Conservation (phyloP, 2,329 filamentous ascomycete genomes). For the Alternaria metachromatica region DNA sequence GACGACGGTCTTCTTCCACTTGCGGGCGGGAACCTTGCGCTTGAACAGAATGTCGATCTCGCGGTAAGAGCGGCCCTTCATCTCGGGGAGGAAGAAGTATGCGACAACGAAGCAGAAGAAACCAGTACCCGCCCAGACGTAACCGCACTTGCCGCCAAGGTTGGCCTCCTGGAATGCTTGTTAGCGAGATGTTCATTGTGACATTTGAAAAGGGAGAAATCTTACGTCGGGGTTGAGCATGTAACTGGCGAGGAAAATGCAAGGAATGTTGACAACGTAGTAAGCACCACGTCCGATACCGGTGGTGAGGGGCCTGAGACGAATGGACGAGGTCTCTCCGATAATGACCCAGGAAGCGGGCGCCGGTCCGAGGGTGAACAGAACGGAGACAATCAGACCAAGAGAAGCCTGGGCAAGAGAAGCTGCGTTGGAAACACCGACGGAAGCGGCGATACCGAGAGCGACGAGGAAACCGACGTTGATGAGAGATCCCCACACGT, state of each 20-base stretch:
- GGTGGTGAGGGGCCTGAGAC: conserved; percentile 69
- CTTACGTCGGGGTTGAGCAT: conserved; percentile 63
- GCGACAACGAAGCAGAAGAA: conserved; percentile 61
- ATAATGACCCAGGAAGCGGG: conserved; percentile 72
- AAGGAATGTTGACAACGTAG: conserved; percentile 70
- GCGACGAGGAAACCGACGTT: conserved; percentile 62
- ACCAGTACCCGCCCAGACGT: conserved; percentile 53
- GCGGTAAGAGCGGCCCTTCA: conserved; percentile 57
- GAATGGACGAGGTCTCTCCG: conserved; percentile 69
- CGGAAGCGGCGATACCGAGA: conserved; percentile 66
- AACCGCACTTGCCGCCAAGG: conserved; percentile 46
- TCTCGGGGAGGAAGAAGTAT: conserved; percentile 62
- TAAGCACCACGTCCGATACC: conserved; percentile 69
- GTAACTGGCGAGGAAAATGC: conserved; percentile 67
- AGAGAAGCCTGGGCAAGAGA: conserved; percentile 66
- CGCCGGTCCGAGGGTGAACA: conserved; percentile 68
- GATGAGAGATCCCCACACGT: conserved; percentile 65
- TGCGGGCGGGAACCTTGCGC: conserved; percentile 59
- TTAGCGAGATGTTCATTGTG: conserved; percentile 50
- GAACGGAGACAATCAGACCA: conserved; percentile 69
- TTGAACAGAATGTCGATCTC: conserved; percentile 59
- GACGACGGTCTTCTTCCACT: conserved; percentile 63
- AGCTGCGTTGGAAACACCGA: conserved; percentile 51
- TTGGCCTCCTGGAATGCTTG: conserved; percentile 64
- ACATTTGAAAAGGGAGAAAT: conserved; percentile 57